Evolutionary conservation across 257 asterid genomes (phyloP).

Genomic region (Solanum megistacrolobum): DNA sequence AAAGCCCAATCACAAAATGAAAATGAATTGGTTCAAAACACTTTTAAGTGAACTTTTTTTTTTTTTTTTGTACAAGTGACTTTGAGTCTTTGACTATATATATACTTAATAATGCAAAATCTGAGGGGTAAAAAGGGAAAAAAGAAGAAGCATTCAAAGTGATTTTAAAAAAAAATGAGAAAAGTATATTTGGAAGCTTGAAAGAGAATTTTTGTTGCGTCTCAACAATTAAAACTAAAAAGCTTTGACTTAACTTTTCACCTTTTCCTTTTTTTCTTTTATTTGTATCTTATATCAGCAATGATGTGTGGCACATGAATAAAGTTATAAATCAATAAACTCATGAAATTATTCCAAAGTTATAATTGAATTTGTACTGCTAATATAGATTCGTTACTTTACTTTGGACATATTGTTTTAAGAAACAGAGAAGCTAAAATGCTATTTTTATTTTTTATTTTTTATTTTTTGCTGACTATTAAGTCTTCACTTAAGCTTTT

Average conservation of each 20-base stretch:
- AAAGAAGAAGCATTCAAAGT: constrained; percentile 12
- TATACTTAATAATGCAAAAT: background rate
- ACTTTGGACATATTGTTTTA: background rate
- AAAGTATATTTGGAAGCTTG: constrained; percentile 23
- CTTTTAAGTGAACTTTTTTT: background rate
- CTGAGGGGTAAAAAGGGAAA: background rate
- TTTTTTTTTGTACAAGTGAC: no score
- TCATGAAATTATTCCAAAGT: background rate
- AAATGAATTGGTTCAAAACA: constrained; percentile 18
- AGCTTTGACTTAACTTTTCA: background rate
- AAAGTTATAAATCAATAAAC: background rate
- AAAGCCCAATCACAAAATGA: constrained; percentile 17
- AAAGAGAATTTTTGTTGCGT: constrained; percentile 23
- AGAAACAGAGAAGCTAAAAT: background rate
- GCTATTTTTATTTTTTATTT: no score
- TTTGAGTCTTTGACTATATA: no score
- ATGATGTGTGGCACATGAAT: background rate
- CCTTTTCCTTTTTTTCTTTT: background rate
- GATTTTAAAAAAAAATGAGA: constrained; percentile 2
- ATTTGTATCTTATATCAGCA: constrained; percentile 5
- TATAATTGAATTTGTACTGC: background rate
- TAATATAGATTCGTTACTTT: background rate
- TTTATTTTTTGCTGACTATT: no score
- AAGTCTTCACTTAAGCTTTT: no score
- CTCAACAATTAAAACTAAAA: background rate